Evolutionary conservation across 2,329 filamentous ascomycete genomes (phyloP), one percentile per base, ranked within the genome.

Genomic region (Monilinia vaccinii-corymbosi): DNA sequence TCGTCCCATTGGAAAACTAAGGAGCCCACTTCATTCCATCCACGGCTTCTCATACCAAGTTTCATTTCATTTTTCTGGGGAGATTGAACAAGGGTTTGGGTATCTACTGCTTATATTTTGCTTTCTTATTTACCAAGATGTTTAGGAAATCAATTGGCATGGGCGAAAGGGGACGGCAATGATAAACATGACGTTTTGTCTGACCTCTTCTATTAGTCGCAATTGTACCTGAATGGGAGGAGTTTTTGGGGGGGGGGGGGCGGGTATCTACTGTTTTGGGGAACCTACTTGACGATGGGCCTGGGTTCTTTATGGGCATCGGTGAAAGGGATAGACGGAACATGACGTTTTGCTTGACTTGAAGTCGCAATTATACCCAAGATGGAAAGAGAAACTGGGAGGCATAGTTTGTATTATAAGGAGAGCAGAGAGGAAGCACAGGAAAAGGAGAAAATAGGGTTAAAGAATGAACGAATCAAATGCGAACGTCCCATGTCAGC

Each of bases 1-100:
- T 80, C 60, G 71, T 85, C 1, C 50, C 50, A 31, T 53, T 42
- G 36, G 50, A 53, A 21, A 53, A 53, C n/a, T 53, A 42, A 53
- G 23, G 23, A 53, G 16, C 8, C 23, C 21, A 16, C 25, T 32
- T 13, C 25, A 53, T 42, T 13, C 18, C 31, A 11, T 10, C 31
- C 18, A 53, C 50, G 23, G 28, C 5, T 31, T 31, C 9, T 23
- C 32, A 48, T 16, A 10, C 36, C 18, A 50, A 16, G 14, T 25
- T 42, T 42, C 7, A 21, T 53, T 53, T 31, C 18, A 28, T 53
- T 53, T 31, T 31, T 13, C 36, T 6, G 36, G 36, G 36, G 31
- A 13, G 23, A 13, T 16, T 21, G 9, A n/a, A 21, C 42, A 31
- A 31, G 36, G 16, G 31, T 53, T 42, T 42, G 50, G 50, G 50